phyloP scores from a whole-genome alignment of 2,329 filamentous ascomycete species.

The Anisogramma anomala region DNA sequence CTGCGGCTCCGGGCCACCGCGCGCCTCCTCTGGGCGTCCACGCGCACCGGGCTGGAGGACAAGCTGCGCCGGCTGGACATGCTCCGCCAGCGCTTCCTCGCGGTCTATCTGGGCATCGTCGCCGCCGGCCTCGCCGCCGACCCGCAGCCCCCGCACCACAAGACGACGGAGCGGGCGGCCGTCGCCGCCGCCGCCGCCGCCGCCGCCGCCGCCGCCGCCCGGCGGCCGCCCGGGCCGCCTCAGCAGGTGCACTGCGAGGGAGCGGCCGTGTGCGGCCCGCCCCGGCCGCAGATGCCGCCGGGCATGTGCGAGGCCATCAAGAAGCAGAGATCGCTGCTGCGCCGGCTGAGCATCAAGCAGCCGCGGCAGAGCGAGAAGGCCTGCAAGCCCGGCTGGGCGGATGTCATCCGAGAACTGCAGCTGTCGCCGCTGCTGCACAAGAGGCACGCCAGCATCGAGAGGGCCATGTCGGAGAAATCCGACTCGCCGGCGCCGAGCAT shows the following conservation, averaged over 20 bases:
- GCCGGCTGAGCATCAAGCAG: conserved; percentile 41
- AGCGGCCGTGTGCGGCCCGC: conserved; percentile 19
- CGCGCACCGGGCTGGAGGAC: conserved; percentile 43
- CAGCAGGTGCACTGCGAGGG: conserved; percentile 35
- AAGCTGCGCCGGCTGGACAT: conserved; percentile 47
- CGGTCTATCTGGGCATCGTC: conserved; percentile 52
- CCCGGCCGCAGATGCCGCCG: conserved; percentile 27
- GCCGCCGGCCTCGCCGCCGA: conserved; percentile 26
- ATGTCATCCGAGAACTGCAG: conserved; percentile 52
- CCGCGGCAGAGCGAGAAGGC: conserved; percentile 41
- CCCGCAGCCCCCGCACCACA: conserved; percentile 26
- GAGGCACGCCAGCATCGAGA: conserved; percentile 51
- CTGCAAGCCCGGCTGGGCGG: conserved; percentile 48
- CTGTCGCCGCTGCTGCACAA: conserved; percentile 49
- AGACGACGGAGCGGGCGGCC: too few relatives aligned
- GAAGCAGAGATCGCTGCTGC: conserved; percentile 33
- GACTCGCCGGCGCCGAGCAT: conserved; percentile 26
- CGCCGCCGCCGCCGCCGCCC: too few relatives aligned
- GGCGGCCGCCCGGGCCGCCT: too few relatives aligned
- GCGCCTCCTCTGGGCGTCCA: conserved; percentile 47
- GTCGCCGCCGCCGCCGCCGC: too few relatives aligned
- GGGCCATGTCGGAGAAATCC: conserved; percentile 44
- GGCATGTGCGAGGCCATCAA: conserved; percentile 33
- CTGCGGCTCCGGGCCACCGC: conserved; percentile 33
- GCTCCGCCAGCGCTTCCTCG: conserved; percentile 52